phyloP scores from a whole-genome alignment of 495 filamentous ascomycete species.

The Diplogelasinospora grovesii region DNA sequence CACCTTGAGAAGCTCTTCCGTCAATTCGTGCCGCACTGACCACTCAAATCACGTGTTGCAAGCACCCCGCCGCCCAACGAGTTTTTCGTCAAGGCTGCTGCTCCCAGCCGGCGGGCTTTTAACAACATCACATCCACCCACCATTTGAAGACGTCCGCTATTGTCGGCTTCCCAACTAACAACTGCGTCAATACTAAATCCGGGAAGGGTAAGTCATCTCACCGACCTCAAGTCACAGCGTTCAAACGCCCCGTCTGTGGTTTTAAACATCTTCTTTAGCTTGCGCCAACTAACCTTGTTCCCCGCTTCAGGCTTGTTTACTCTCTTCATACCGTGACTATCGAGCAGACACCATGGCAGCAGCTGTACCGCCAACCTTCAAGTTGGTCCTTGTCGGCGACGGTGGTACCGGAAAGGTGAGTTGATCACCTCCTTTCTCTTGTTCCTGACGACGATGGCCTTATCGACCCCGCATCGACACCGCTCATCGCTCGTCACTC shows the following conservation, averaged over 20 bases:
- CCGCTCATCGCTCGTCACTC: slow-evolving; percentile 10
- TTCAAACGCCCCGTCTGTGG: no score
- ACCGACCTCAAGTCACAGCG: no score
- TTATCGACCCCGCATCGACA: not conserved
- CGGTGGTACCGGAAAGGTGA: slow-evolving; percentile 98
- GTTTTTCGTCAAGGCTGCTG: slow-evolving; percentile 32
- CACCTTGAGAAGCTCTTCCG: not conserved
- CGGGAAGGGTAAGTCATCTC: slow-evolving; percentile 23
- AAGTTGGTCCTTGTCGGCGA: slow-evolving; percentile 99
- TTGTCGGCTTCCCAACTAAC: no score
- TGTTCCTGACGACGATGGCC: no score
- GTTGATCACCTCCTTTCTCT: slow-evolving; percentile 15
- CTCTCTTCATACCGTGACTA: slow-evolving; percentile 14
- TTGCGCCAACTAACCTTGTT: slow-evolving; percentile 16
- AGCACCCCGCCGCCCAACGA: slow-evolving; percentile 33
- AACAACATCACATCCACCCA: slow-evolving; percentile 23
- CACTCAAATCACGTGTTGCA: slow-evolving; percentile 23
- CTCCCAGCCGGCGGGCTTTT: slow-evolving; percentile 22
- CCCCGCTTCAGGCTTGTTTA: slow-evolving; percentile 25
- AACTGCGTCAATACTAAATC: no score
- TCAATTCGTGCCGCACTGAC: slow-evolving; percentile 14
- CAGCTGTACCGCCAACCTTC: slow-evolving; percentile 63
- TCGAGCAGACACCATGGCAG: slow-evolving; percentile 50
- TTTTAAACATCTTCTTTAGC: no score
- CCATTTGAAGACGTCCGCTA: slow-evolving; percentile 18